Base-by-base conservation (phyloP, 1,284 basidiomycete species). In the Cryptococcus sp. region DNA sequence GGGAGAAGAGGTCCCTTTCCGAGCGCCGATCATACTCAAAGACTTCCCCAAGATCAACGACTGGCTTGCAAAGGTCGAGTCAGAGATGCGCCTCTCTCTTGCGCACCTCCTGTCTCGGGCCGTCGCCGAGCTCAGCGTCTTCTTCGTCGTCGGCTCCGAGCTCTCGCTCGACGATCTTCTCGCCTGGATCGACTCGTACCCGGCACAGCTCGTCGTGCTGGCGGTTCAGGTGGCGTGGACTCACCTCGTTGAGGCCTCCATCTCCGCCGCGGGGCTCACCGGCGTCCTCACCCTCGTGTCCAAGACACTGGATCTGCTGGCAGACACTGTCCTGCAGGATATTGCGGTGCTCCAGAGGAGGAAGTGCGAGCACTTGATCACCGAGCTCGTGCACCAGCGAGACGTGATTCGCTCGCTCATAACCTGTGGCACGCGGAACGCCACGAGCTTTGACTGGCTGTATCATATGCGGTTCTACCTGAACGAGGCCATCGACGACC, bases 401-500 rank as follows among this genome's bases (percentile, higher is more conserved):
- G 95, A 98, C 76, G 93, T 98, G 43, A 88, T 88, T 43, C 88
- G 95, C 16, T 79, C 83, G 11, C 85, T 98, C 52, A 83, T 91
- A 51, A 81, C 84, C 54, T 83, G 87, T 65, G 78, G 80, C n/a
- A 82, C 89, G 11, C 62, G 78, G 1, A 85, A 88, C 59, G 78
- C 83, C 57, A 85, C 84, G 63, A 83, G 84, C 55, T 99, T 98
- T 75, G 84, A 85, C 6, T 98, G 96, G 96, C 80, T 98, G 11
- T 96, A 92, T 66, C 94, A 98, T 73, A 98, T 99, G 95, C 89
- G 96, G 8, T 99, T 94, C 81, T 98, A 98, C 75, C 82, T 96
- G 46, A 87, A 96, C 68, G 80, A 81, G 15, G 73, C 78, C 0
- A 72, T 83, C 13, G 83, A 87, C 39, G 87, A 89, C 64, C 88